These are phyloP conservation scores for Fragaria vesca DNA, from an alignment of 306 rosid genomes.

Conservation along the genomic window DNA sequence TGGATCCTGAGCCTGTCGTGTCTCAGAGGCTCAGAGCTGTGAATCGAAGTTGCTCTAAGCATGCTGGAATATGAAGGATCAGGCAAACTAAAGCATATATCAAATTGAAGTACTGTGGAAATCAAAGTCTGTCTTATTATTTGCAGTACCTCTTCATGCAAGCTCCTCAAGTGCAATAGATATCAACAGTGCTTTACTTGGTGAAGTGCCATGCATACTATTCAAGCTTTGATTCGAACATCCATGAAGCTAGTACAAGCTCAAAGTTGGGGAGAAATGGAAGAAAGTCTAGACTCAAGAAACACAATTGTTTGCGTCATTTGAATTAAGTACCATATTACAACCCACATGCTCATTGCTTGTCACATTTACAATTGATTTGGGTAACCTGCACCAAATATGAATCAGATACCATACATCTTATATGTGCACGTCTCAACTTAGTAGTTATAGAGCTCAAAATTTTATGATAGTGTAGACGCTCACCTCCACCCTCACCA, in stretches of 20 bases:
- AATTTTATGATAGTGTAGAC: too few species aligned
- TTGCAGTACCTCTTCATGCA: conserved; percentile 85
- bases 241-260: neutral
- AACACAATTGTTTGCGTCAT: neutral
- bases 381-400: neutral
- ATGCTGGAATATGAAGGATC: conserved; percentile 85
- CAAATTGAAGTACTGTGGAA: too few species aligned
- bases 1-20: conserved; percentile 90
- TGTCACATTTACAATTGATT: neutral
- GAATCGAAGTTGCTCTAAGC: conserved; percentile 75
- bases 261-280: neutral
- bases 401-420: neutral
- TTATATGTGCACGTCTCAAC: neutral
- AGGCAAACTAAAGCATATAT: conserved; percentile 35
- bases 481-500: neutral
- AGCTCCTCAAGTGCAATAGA: conserved; percentile 54
- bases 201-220: neutral
- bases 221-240: conserved; percentile 10
- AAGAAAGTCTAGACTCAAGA: neutral
- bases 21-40: conserved; percentile 96
- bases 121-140: conserved; percentile 15
- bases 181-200: neutral
- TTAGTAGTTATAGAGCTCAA: too few species aligned
- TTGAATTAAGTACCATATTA: neutral
- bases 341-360: neutral